Evolutionary conservation across 1,139 yeast species (phyloP), one percentile per base, ranked within the genome.

Genomic region (Pichia sp.): DNA sequence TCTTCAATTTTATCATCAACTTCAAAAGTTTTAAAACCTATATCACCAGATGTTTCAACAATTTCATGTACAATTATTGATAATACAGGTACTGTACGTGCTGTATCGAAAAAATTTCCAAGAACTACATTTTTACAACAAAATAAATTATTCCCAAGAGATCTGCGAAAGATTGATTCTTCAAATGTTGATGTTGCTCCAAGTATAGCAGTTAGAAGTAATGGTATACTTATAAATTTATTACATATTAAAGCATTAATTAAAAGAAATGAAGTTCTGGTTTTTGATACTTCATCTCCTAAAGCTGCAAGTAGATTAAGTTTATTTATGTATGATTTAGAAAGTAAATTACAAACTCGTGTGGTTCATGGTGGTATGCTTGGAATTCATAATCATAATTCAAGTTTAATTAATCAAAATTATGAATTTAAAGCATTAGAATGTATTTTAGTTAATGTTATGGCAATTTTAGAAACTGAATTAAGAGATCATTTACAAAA

Each of bases 271-370:
- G 66, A 67, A 50, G 86, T 84, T 6, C 73, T 82, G 65, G 71
- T 84, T 6, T 85, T 85, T 60, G 92, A 84, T 57, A 62, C 68
- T 0, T 41, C 61, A 11, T 82, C 57, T 62, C 68, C 60, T 49
- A 74, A 65, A 61, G 82, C 72, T 1, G 82, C 81, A n/a, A 69
- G 79, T 16, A 79, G 82, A 46, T 71, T 92, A 51, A 87, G 96
- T 11, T 72, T 89, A 27, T 86, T 94, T 63, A 85, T 92, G 79
- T 90, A 92, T 62, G 98, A 94, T 63, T 67, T 94, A 46, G 97
- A 90, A 57, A 80, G 87, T 55, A 87, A 87, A 62, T 70, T 94
- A 46, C 80, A 83, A 35, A 56, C 65, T 3, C 55, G 51, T 38
- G 51, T 35, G 30, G 61, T 50, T 50, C 61, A 59, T 46, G 59